Percentiles rank a stretch among this genome's conserved stretches.
phyloP scores from a whole-genome alignment of 1,284 basidiomycete genomes.

The Irpex lacteus region DNA sequence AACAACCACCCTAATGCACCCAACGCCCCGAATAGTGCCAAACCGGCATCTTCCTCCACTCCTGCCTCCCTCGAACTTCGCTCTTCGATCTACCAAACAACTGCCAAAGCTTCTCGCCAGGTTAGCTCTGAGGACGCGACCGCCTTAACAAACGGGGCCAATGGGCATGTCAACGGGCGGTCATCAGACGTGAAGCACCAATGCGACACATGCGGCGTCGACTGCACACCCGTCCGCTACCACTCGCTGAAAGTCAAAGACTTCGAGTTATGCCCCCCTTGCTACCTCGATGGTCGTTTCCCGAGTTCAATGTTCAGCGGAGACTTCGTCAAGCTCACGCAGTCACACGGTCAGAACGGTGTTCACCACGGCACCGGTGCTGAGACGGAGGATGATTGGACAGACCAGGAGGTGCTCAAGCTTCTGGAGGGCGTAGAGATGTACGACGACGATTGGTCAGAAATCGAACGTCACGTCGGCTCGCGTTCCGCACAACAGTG shows the following conservation, averaged over 20 bases:
- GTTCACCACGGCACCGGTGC: constrained; percentile 40
- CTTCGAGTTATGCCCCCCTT: constrained; percentile 85
- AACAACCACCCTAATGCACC: constrained; percentile 38
- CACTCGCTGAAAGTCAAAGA: constrained; percentile 93
- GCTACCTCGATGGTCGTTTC: constrained; percentile 96
- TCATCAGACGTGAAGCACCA: constrained; percentile 53
- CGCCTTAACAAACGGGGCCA: constrained; percentile 56
- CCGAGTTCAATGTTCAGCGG: constrained; percentile 95
- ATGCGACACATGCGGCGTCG: constrained; percentile 94
- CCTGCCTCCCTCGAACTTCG: constrained; percentile 84
- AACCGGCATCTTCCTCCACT: constrained; percentile 40
- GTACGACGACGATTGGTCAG: constrained; percentile 97
- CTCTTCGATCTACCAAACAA: constrained; percentile 86
- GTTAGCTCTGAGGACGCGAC: constrained; percentile 66
- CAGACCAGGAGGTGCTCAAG: constrained; percentile 86
- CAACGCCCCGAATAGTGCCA: constrained; percentile 49
- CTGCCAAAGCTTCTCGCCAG: constrained; percentile 73
- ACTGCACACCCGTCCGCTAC: constrained; percentile 88
- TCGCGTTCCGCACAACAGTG: constrained; percentile 93
- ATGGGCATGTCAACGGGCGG: constrained; percentile 43
- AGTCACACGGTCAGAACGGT: constrained; percentile 36
- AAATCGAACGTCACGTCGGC: constrained; percentile 89
- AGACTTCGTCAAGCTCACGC: constrained; percentile 92
- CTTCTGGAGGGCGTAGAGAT: constrained; percentile 96
- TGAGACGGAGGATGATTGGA: constrained; percentile 74